Evolutionary conservation across 2,329 filamentous ascomycete species (phyloP).

Genomic region (Aspergillus chevalieri): DNA sequence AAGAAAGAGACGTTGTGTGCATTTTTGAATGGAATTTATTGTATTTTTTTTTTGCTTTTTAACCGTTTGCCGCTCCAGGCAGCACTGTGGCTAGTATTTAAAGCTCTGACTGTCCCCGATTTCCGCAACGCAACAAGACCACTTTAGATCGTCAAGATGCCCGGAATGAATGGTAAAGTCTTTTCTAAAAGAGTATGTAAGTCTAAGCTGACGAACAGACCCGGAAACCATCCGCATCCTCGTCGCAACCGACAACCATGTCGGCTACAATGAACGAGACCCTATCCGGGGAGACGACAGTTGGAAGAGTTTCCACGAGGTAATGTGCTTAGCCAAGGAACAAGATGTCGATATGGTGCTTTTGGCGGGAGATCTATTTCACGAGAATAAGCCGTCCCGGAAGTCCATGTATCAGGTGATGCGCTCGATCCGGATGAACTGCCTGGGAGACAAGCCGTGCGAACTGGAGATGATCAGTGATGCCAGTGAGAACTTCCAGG

Average conservation of each 20-base stretch:
- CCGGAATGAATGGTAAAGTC: neutral
- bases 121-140: neutral
- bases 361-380: conserved; percentile 89
- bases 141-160: neutral
- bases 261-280: conserved; percentile 91
- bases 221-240: conserved; percentile 90
- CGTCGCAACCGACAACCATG: conserved; percentile 93
- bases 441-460: conserved; percentile 89
- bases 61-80: neutral
- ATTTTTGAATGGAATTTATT: neutral
- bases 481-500: conserved; percentile 82
- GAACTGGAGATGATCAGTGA: conserved; percentile 93
- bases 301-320: conserved; percentile 92
- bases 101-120: neutral
- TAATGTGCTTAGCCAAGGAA: conserved; percentile 79
- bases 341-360: conserved; percentile 97
- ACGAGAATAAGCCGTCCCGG: conserved; percentile 94
- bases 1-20: neutral
- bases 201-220: conserved; percentile 29
- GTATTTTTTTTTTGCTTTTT: too few species aligned
- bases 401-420: conserved; percentile 98
- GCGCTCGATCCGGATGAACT: conserved; percentile 87
- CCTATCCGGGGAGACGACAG: conserved; percentile 93
- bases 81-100: neutral
- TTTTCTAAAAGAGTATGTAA: neutral